Evolutionary conservation across 768 basidiomycete genomes (phyloP), one percentile per base, ranked within the genome.

Genomic region (Boletus vermiculosoides): DNA sequence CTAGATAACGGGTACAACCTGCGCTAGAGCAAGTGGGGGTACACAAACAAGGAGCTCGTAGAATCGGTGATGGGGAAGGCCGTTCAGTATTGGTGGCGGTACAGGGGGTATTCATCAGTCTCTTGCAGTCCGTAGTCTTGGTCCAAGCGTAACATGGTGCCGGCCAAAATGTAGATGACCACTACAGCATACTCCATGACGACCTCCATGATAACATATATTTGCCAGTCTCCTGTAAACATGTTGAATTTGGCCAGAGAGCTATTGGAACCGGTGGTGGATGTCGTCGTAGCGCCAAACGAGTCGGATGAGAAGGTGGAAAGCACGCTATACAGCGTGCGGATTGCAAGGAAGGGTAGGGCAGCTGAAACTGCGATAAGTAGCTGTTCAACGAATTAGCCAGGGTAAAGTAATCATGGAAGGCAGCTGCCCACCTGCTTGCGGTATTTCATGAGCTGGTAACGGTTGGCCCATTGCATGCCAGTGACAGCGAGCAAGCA

Each of bases 261-360:
- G 33, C 47, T 63, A 20, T 28, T 20, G 15, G 63, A 60, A 15
- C 37, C 39, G 5, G 74, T 73, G 20, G 57, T 55, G 23, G 60
- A 36, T 31, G 60, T 12, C 18, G 48, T 54, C 48, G 78, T 54
- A 18, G 4, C 75, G 46, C 76, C 63, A 13, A 77, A 74, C 16
- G 85, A 73, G 22, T 48, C 53, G 20, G 71, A 69, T 42, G 85
- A 84, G 74, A 80, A 88, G 7, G 80, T 80, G 28, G 80, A 76
- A 41, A 88, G 76, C 36, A 88, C 70, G 44, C 79, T 76, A 63
- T 88, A 88, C 4, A 71, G 23, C 15, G 66, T 54, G 12, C 70
- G 70, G 34, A 82, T 79, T 18, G 79, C 81, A 33, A 89, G 74
- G 70, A 87, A 82, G 5, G 85, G 85, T 15, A 88, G 72, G 10